Base-by-base conservation (phyloP, 1,139 yeast genomes). In the Geotrichum siamense region DNA sequence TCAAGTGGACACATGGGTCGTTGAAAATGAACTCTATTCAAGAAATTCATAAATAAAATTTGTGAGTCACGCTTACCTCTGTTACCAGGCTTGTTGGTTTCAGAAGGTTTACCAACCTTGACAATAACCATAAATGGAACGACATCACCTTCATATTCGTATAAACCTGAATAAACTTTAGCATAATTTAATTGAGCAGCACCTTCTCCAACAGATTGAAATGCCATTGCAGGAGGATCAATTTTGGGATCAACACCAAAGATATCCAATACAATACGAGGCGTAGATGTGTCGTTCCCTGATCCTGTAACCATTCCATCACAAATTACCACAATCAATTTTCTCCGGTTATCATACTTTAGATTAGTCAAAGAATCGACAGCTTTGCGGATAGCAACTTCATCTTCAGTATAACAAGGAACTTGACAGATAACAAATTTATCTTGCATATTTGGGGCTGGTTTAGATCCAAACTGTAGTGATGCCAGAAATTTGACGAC, bases 61-160 rank as follows among this genome's bases (percentile, higher is more conserved):
- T 67, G 71, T 2, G 71, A 66, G 52, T 67, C 71, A 39, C 71
- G 67, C 52, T 67, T 67, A 23, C 71, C 71, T 43, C 71, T 56
- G 51, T 67, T 67, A 10, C 71, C 71, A 2, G 71, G 70, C 16
- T 60, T 52, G 29, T 53, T 45, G 6, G 48, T 41, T 47, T 67
- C 71, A 12, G 55, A 53, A 1, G 65, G 65, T 28, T 61, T 54
- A 3, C 71, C 71, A n/a, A 60, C 61, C 49, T 67, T 67, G 35
- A 64, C 69, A 25, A 67, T 55, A 5, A 65, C 67, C 29, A 67
- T 50, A 49, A 52, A 67, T 2, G 71, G 71, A 9, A 67, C 69
- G 34, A 63, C 60, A 42, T 64, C 61, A 16, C 71, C 71, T 30
- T 63, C 67, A 36, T 54, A 53, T 43, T 66, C 69, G 47, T 67